A percentile compares a stretch with the other conserved stretches of the same genome.
Conservation (phyloP, 2,329 filamentous ascomycete genomes). For the Penicillium sp. region DNA sequence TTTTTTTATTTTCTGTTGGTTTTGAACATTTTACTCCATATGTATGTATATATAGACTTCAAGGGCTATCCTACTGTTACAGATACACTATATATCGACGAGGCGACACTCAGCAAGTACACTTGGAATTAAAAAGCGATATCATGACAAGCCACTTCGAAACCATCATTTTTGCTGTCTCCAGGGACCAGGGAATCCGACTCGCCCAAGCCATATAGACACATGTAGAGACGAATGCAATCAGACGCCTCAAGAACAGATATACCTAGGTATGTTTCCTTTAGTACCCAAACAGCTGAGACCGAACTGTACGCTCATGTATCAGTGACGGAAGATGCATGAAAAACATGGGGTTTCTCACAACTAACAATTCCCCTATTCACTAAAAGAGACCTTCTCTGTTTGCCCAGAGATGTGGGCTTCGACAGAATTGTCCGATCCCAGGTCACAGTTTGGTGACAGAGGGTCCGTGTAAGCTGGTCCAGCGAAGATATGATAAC, state of each 20-base stretch:
- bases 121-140: no score
- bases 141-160: no score
- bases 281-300: neutral
- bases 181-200: neutral
- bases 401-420: neutral
- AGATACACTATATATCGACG: no score
- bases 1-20: neutral
- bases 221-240: neutral
- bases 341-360: neutral
- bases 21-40: neutral
- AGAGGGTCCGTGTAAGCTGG: neutral
- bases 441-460: neutral
- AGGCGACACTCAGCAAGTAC: no score
- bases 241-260: neutral
- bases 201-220: neutral
- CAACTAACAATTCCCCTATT: neutral
- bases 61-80: neutral
- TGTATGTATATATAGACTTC: neutral
- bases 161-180: neutral
- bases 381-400: neutral
- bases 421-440: neutral
- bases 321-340: neutral
- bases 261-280: neutral
- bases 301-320: neutral
- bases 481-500: neutral